Evolutionary conservation across 805 yeast species (phyloP).

Genomic region (Jamesozyma rosinii): DNA sequence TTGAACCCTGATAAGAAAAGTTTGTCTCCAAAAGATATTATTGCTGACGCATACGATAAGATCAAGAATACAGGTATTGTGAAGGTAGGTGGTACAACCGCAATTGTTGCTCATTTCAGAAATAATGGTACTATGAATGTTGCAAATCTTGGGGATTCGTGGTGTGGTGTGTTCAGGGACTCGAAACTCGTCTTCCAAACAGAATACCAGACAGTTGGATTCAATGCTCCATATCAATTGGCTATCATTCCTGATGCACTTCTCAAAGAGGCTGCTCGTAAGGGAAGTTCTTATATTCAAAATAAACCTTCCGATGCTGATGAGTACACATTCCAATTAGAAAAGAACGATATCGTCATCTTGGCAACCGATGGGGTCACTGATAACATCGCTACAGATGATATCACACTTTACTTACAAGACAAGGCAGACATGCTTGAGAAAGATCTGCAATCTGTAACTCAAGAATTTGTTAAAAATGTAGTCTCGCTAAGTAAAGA

Average conservation of each 20-base stretch:
- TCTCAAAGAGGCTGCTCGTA: constrained; percentile 41
- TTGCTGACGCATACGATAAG: constrained; percentile 47
- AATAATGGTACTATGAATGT: constrained; percentile 46
- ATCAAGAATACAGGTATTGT: constrained; percentile 49
- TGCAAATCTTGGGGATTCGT: constrained; percentile 88
- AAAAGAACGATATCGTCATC: constrained; percentile 65
- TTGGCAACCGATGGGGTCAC: constrained; percentile 92
- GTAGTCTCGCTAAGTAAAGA: constrained; percentile 67
- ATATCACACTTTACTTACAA: constrained; percentile 57
- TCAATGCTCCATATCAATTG: constrained; percentile 87
- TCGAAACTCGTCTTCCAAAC: constrained; percentile 55
- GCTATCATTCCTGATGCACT: constrained; percentile 69
- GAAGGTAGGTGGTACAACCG: constrained; percentile 89
- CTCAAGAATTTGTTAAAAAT: constrained; percentile 50
- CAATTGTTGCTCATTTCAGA: constrained; percentile 68
- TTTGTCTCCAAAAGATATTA: constrained; percentile 38
- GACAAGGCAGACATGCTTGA: constrained; percentile 33
- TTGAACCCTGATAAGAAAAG: constrained; percentile 6
- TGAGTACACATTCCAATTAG: constrained; percentile 51
- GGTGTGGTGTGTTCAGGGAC: constrained; percentile 78
- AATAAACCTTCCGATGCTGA: constrained; percentile 67
- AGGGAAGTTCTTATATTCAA: constrained; percentile 55
- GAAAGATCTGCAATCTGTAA: constrained; percentile 36
- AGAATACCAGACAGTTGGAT: constrained; percentile 70
- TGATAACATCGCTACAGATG: constrained; percentile 70